Percentiles rank a stretch among this genome's conserved stretches.
These are phyloP conservation scores for Trypanosoma cruzi DNA, from an alignment of 208 protist genomes.

Conservation along the genomic window DNA sequence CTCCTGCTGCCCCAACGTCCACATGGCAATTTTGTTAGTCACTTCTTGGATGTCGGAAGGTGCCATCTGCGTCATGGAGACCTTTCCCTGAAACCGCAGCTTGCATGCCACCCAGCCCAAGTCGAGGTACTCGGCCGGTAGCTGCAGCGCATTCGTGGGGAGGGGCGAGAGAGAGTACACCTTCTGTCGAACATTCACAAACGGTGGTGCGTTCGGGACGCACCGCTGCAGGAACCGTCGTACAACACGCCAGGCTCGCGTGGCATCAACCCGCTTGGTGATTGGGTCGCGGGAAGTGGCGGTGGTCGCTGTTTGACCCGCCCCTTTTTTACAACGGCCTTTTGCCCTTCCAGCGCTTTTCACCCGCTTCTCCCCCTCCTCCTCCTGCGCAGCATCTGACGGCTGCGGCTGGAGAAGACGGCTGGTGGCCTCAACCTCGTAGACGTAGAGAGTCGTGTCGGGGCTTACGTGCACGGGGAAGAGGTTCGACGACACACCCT, in stretches of 20 bases:
- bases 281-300: not conserved
- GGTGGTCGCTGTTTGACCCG: not conserved
- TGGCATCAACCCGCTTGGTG: slow-evolving; percentile 44
- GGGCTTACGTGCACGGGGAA: slow-evolving; percentile 49
- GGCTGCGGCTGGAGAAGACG: not conserved
- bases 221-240: slow-evolving; percentile 45
- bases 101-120: slow-evolving; percentile 70
- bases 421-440: slow-evolving; percentile 81
- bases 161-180: slow-evolving; percentile 68
- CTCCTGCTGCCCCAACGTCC: slow-evolving; percentile 26
- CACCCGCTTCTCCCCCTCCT: not conserved
- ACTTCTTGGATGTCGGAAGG: slow-evolving; percentile 61
- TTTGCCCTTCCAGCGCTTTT: slow-evolving; percentile 4
- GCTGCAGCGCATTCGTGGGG: slow-evolving; percentile 46
- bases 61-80: slow-evolving; percentile 39
- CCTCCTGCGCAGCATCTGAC: not conserved
- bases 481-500: slow-evolving; percentile 81
- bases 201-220: slow-evolving; percentile 32
- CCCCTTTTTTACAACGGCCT: slow-evolving; percentile 4
- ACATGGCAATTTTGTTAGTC: slow-evolving; percentile 72
- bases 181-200: slow-evolving; percentile 56
- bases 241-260: slow-evolving; percentile 49
- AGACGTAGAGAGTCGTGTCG: slow-evolving; percentile 48
- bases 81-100: slow-evolving; percentile 43
- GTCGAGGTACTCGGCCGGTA: slow-evolving; percentile 64